A percentile compares a stretch with the other conserved stretches of the same genome.
Evolutionary conservation across 1,284 basidiomycete genomes (phyloP).

Genomic region (Vanrija humicola): DNA sequence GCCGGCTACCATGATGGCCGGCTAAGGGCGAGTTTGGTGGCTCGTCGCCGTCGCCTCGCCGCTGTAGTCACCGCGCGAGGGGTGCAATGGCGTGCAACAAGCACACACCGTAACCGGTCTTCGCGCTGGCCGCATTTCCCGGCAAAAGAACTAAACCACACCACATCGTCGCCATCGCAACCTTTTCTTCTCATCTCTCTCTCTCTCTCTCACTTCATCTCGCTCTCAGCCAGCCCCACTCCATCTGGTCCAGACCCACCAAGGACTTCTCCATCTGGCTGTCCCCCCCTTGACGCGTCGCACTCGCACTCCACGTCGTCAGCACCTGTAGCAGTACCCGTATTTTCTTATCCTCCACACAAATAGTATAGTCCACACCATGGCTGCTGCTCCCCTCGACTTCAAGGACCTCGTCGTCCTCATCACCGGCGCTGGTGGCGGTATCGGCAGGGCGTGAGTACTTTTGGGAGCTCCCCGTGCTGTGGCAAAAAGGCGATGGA

Average conservation of each 20-base stretch:
- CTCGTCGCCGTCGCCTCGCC: no score
- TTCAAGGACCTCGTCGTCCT: constrained; percentile 93
- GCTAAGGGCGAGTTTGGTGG: no score
- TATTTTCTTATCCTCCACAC: not conserved
- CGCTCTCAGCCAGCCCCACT: no score
- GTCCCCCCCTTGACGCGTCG: no score
- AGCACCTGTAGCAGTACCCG: not conserved
- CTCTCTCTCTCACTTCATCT: not conserved
- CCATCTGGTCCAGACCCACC: no score
- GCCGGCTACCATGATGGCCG: no score
- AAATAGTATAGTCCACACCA: not conserved
- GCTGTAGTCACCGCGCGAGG: no score
- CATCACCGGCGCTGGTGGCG: constrained; percentile 93
- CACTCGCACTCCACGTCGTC: no score
- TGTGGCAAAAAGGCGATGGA: not conserved
- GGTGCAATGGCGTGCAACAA: no score
- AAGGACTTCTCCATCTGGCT: no score
- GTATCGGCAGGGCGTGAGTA: constrained; percentile 81
- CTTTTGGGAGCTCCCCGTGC: not conserved
- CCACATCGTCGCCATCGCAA: not conserved
- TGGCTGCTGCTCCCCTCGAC: constrained; percentile 23
- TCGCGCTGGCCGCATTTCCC: not conserved
- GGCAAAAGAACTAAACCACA: not conserved
- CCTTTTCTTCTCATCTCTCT: not conserved
- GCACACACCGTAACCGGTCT: no score